A percentile compares a stretch with the other conserved stretches of the same genome.
These are phyloP conservation scores for Gastrolobium bilobum DNA, from an alignment of 306 rosid genomes.

Conservation along the genomic window DNA sequence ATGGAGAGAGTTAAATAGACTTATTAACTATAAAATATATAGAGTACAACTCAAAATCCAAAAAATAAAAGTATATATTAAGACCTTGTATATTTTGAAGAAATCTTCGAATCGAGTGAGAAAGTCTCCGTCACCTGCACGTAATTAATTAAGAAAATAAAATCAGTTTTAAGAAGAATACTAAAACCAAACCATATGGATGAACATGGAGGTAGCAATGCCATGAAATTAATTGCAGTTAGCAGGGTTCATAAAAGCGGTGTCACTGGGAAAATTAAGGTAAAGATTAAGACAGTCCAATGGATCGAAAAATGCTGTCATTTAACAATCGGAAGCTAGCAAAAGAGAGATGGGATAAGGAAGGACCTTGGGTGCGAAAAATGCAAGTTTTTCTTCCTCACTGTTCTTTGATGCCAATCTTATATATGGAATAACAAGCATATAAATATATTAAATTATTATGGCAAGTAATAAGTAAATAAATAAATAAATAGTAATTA, in stretches of 20 bases:
- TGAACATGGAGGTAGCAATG: not conserved
- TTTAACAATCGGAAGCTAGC: not conserved
- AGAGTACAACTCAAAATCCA: not conserved
- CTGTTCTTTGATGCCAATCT: not conserved
- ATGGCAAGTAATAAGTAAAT: not conserved
- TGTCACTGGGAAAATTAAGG: not conserved
- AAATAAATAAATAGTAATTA: conserved; percentile 7
- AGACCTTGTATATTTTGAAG: conserved; percentile 9
- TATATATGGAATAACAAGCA: conserved; percentile 11
- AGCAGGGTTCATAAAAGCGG: not conserved
- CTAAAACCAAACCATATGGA: not conserved
- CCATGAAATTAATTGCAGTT: not conserved
- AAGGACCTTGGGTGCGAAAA: conserved; percentile 34
- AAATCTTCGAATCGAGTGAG: not conserved
- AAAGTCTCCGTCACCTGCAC: conserved; percentile 22
- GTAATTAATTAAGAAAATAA: not conserved
- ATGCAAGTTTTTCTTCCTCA: conserved; percentile 14
- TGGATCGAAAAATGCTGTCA: not conserved
- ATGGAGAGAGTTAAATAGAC: not conserved
- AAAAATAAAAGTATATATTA: not conserved
- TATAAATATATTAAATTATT: not conserved
- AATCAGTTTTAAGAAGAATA: not conserved
- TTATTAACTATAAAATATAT: not conserved
- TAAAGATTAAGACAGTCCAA: not conserved
- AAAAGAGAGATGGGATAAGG: not conserved